These are phyloP conservation scores for Yamadazyma trypodendri DNA, from an alignment of 1,139 yeast genomes.

Conservation along the genomic window DNA sequence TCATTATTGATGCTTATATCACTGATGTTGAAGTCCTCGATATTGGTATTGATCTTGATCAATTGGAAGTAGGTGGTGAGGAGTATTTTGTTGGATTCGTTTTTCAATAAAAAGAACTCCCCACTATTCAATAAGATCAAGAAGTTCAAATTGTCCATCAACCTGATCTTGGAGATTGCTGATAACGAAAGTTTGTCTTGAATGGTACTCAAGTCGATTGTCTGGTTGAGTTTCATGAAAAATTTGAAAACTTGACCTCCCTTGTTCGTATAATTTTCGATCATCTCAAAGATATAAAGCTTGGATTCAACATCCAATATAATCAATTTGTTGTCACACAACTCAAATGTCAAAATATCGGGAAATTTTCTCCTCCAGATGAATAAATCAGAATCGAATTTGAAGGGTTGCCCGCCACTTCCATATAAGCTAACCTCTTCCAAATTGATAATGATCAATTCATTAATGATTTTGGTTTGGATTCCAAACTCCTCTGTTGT, in stretches of 20 bases:
- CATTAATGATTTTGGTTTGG: constrained; percentile 28
- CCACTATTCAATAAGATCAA: constrained; percentile 38
- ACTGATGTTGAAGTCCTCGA: constrained; percentile 34
- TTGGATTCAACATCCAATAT: constrained; percentile 30
- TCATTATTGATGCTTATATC: constrained; percentile 19
- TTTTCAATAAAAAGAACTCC: constrained; percentile 38
- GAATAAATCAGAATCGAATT: constrained; percentile 40
- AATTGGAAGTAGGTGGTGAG: constrained; percentile 37
- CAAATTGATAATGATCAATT: constrained; percentile 37
- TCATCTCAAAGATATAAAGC: constrained; percentile 32
- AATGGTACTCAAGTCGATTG: constrained; percentile 38
- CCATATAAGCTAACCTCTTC: constrained; percentile 33
- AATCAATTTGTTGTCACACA: constrained; percentile 21
- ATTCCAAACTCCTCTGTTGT: constrained; percentile 17
- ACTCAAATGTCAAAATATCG: constrained; percentile 25
- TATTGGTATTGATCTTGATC: constrained; percentile 28
- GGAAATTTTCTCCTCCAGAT: constrained; percentile 42
- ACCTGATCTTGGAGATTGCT: constrained; percentile 25
- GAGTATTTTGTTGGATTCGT: constrained; percentile 23
- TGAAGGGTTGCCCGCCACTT: constrained; percentile 31
- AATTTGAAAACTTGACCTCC: constrained; percentile 29
- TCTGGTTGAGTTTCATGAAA: constrained; percentile 32
- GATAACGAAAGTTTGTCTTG: constrained; percentile 24
- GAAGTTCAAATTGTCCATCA: constrained; percentile 34
- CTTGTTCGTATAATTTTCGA: constrained; percentile 10